Evolutionary conservation across 352 stramenopile species (phyloP).

Genomic region (Phytophthora hybrid): DNA sequence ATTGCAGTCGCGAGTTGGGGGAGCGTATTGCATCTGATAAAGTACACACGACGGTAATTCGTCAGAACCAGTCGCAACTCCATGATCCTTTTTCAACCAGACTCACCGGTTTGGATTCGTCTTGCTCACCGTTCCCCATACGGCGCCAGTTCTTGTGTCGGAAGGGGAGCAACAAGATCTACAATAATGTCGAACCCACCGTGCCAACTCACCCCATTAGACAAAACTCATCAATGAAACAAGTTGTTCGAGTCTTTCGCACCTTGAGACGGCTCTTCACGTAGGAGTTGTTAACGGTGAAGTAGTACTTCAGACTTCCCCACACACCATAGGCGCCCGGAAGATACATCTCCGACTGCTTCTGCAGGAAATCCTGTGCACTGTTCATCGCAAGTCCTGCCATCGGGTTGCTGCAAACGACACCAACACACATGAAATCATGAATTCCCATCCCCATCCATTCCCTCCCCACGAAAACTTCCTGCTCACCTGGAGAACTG

Average conservation of each 20-base stretch:
- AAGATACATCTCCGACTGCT: slow-evolving; percentile 85
- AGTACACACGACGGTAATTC: not conserved
- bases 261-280: slow-evolving; percentile 90
- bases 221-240: not conserved
- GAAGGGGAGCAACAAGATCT: slow-evolving; percentile 90
- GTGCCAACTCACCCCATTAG: not conserved
- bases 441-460: not conserved
- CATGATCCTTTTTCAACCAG: not conserved
- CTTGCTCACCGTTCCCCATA: slow-evolving; percentile 66
- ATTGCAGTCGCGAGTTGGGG: slow-evolving; percentile 97
- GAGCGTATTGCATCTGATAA: slow-evolving; percentile 79
- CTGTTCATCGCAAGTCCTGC: slow-evolving; percentile 87
- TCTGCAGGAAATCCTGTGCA: slow-evolving; percentile 82
- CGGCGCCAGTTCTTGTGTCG: slow-evolving; percentile 89
- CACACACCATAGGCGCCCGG: slow-evolving; percentile 81
- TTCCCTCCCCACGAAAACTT: not conserved
- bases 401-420: slow-evolving; percentile 80
- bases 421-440: not conserved
- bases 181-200: not conserved
- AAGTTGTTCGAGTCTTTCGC: not conserved
- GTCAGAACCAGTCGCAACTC: not conserved
- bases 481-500: slow-evolving; percentile 64
- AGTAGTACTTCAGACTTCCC: slow-evolving; percentile 90
- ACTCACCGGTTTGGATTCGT: slow-evolving; percentile 69
- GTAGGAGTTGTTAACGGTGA: slow-evolving; percentile 92